Percentiles rank a stretch among this genome's conserved stretches.
These are phyloP conservation scores for Styphnolobium japonicum DNA, from an alignment of 306 rosid species.

Conservation along the genomic window DNA sequence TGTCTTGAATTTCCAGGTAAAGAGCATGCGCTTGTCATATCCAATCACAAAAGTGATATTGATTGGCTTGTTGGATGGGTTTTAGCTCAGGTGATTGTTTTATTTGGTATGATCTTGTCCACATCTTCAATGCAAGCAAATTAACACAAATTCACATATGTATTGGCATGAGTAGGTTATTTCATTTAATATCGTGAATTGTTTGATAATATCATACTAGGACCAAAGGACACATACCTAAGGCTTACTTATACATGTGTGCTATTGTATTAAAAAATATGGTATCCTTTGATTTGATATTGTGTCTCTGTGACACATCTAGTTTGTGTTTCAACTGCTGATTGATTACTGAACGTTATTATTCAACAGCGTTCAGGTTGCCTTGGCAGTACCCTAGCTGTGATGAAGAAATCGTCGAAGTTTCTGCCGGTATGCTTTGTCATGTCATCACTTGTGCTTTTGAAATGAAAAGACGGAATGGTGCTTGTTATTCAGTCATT, in stretches of 20 bases:
- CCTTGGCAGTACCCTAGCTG: conserved; percentile 89
- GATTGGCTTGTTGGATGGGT: conserved; percentile 99
- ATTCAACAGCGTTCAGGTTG: conserved; percentile 79
- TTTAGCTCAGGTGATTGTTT: conserved; percentile 73
- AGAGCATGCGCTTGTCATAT: conserved; percentile 86
- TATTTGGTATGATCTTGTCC: conserved; percentile 16
- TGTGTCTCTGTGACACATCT: neutral
- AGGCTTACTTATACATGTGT: neutral
- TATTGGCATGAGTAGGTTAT: neutral
- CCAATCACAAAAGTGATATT: conserved; percentile 88
- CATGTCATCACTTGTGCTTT: neutral
- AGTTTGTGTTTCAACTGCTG: conserved; percentile 24
- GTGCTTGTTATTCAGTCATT: neutral
- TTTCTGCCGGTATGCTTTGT: conserved; percentile 71
- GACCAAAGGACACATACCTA: neutral
- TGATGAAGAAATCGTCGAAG: conserved; percentile 92
- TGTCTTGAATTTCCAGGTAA: conserved; percentile 56
- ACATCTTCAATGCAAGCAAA: conserved; percentile 7
- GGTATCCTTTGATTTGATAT: conserved; percentile 2
- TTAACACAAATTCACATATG: neutral
- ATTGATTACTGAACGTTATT: conserved; percentile 19
- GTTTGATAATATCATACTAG: neutral
- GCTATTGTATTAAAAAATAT: neutral
- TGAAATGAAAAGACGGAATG: conserved; percentile 14
- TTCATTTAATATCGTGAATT: neutral